A percentile compares a stretch with the other conserved stretches of the same genome.
Conservation (phyloP, 805 yeast genomes). For the Lipomyces kockii region DNA sequence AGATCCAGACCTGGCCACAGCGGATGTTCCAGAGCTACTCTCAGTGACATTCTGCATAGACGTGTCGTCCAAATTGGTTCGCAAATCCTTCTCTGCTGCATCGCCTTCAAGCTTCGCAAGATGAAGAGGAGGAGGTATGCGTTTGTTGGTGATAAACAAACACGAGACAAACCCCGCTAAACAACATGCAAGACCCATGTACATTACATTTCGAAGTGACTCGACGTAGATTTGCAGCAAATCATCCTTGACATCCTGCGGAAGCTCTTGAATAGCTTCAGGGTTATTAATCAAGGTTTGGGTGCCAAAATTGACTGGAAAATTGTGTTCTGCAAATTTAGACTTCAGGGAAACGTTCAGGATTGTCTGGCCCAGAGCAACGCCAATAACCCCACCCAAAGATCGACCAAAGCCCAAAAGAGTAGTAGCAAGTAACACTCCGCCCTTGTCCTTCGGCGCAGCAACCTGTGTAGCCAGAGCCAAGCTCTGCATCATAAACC, state of each 20-base stretch:
- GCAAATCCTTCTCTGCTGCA: neutral
- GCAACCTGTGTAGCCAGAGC: slow-evolving; percentile 17
- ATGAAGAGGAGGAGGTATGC: neutral
- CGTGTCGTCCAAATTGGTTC: neutral
- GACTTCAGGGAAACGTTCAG: neutral
- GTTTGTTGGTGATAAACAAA: slow-evolving; percentile 9
- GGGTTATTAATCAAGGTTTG: slow-evolving; percentile 6
- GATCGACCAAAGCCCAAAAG: slow-evolving; percentile 42
- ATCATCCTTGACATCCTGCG: neutral
- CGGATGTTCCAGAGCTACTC: neutral
- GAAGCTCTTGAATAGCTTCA: slow-evolving; percentile 1
- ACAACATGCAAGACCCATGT: slow-evolving; percentile 5
- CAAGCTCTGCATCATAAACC: slow-evolving; percentile 39
- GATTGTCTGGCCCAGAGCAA: slow-evolving; percentile 40
- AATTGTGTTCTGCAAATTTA: neutral
- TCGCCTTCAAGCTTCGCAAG: neutral
- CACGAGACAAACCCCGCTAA: neutral
- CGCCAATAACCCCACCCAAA: slow-evolving; percentile 44
- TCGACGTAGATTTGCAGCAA: slow-evolving; percentile 1
- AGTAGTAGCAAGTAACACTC: slow-evolving; percentile 43
- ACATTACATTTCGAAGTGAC: neutral
- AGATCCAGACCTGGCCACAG: neutral
- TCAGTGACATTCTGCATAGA: neutral
- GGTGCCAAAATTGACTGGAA: neutral
- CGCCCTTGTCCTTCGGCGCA: slow-evolving; percentile 13